A percentile compares a stretch with the other conserved stretches of the same genome.
Conservation (phyloP, 306 rosid species). For the Quercus rubra region DNA sequence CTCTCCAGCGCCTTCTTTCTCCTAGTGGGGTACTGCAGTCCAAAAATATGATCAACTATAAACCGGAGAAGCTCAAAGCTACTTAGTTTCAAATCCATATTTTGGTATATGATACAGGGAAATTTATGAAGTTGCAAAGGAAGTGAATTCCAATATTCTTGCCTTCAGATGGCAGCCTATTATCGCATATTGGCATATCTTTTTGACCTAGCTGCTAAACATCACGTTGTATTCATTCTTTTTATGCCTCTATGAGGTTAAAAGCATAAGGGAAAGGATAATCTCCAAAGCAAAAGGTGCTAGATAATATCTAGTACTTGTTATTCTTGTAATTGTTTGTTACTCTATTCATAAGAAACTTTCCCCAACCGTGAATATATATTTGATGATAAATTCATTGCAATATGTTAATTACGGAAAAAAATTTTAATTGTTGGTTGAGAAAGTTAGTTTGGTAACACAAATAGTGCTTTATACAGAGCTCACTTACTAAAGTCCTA, state of each 20-base stretch:
- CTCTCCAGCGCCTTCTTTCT: slow-evolving; percentile 66
- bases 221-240: background rate
- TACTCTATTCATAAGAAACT: background rate
- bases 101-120: background rate
- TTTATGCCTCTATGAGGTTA: background rate
- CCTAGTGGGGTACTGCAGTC: slow-evolving; percentile 54
- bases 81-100: slow-evolving; percentile 27
- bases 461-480: background rate
- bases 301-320: background rate
- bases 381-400: background rate
- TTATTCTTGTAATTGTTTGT: background rate
- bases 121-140: background rate
- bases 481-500: too few relatives aligned
- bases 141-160: background rate
- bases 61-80: slow-evolving; percentile 37
- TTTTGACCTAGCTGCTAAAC: background rate
- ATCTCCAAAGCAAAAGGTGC: background rate
- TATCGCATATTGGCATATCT: background rate
- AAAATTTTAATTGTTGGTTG: background rate
- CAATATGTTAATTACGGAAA: background rate
- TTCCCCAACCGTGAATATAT: background rate
- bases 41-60: slow-evolving; percentile 33
- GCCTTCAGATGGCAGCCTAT: background rate
- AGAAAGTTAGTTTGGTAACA: background rate
- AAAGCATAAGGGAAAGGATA: background rate